Evolutionary conservation across 1,284 basidiomycete species (phyloP), one percentile per base, ranked within the genome.

Genomic region (Moniliella sp.): DNA sequence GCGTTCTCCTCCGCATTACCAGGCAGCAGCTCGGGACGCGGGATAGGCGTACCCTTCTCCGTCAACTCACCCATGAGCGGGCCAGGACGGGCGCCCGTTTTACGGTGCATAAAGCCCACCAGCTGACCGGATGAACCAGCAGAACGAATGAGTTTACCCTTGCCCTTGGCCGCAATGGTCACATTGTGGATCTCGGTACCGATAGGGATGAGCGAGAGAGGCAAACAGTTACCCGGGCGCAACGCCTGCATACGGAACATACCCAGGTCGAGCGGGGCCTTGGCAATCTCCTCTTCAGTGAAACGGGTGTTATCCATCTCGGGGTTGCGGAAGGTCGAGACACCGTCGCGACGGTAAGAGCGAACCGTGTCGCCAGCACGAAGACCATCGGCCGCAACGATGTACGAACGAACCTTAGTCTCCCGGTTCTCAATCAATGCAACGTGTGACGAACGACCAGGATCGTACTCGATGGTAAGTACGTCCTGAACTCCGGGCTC

Each of bases 401-500:
- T 86, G 61, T 97, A 94, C 52, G 73, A 78, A 36, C 39, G 34
- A 69, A 70, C 31, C 74, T 48, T 66, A 66, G 45, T 69, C 63
- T 40, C 36, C 59, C 3, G 69, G 71, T 48, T 67, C 56, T 69
- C 67, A 44, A 94, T 57, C 33, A 97, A 69, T 1, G 88, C 88
- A 51, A 97, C 86, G 62, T 97, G 91, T 3, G 80, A 82, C 27
- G 76, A 79, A 31, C 88, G 70, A 18, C 80, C 79, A 0, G 88
- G 88, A 66, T 97, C 88, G 61, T 93, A 97, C 64, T 97, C 88
- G 49, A 97, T 79, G 27, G 86, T 72, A 10, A 88, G 69, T 27
- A 94, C 84, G 45, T 82, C 75, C 57, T 83, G 79, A 26, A 76
- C 67, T 4, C 88, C 88, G 0, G 71, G 63, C 42, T 76, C 73